Conservation (phyloP, 1,284 basidiomycete genomes). For the Leccinum subrobustum region DNA sequence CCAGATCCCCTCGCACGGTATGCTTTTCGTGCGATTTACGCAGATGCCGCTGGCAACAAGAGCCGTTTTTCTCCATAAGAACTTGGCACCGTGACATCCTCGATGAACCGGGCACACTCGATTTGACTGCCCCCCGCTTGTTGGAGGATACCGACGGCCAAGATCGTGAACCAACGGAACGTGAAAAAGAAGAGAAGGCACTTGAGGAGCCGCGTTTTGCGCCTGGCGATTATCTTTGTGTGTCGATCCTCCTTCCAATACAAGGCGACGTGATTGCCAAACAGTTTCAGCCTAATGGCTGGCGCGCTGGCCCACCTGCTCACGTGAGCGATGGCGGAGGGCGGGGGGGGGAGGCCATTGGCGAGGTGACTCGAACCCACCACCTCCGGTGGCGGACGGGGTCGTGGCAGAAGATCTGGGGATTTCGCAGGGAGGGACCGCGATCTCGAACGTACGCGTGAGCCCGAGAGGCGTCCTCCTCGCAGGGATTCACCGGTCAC, state of each 20-base stretch:
- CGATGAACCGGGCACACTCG: conserved; percentile 66
- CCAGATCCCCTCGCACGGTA: conserved; percentile 71
- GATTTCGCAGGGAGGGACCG: conserved; percentile 37
- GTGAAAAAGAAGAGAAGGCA: conserved; percentile 59
- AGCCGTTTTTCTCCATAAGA: conserved; percentile 72
- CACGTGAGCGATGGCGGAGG: conserved; percentile 45
- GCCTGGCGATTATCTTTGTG: conserved; percentile 72
- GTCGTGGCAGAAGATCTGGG: conserved; percentile 42
- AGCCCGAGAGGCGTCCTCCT: conserved; percentile 30
- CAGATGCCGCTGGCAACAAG: conserved; percentile 59
- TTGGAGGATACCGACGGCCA: conserved; percentile 50
- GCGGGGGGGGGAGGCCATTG: conserved; percentile 58
- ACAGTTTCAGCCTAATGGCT: conserved; percentile 37
- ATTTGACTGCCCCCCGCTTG: conserved; percentile 54
- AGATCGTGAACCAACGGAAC: conserved; percentile 38
- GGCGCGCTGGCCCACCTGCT: conserved; percentile 38
- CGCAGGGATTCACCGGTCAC: conserved; percentile 43
- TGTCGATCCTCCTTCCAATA: conserved; percentile 67
- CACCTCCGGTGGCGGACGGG: conserved; percentile 40
- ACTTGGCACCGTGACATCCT: conserved; percentile 74
- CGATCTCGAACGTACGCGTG: conserved; percentile 35
- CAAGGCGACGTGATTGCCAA: conserved; percentile 24
- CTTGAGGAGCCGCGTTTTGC: conserved; percentile 74
- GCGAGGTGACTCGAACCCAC: conserved; percentile 58
- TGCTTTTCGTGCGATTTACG: conserved; percentile 73